Evolutionary conservation across 306 rosid genomes (phyloP).

Genomic region (Crotalaria pallida): DNA sequence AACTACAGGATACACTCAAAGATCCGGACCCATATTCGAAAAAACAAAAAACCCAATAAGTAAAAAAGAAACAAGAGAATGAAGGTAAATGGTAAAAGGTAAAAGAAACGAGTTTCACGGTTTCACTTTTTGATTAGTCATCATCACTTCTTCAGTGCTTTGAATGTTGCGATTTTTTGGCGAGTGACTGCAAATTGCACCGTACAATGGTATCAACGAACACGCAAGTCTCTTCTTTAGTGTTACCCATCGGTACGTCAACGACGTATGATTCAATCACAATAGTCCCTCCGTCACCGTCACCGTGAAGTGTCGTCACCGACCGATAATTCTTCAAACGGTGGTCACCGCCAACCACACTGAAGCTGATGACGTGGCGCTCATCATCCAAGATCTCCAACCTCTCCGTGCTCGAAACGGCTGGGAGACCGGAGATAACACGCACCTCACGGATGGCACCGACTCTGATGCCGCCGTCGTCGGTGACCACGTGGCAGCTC

Average conservation of each 20-base stretch:
- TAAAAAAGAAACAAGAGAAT: not conserved
- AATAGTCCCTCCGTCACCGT: conserved; percentile 60
- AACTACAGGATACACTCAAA: not conserved
- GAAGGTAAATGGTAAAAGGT: not conserved
- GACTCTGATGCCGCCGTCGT: conserved; percentile 43
- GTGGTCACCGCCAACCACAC: conserved; percentile 92
- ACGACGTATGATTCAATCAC: conserved; percentile 87
- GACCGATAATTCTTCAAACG: conserved; percentile 75
- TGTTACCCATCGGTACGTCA: conserved; percentile 81
- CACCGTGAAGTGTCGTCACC: conserved; percentile 69
- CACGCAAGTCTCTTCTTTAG: conserved; percentile 83
- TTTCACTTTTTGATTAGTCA: not conserved
- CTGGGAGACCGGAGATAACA: conserved; percentile 87
- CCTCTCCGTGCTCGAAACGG: conserved; percentile 81
- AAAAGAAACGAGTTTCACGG: not conserved
- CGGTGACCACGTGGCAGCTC: conserved; percentile 83
- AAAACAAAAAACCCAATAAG: not conserved
- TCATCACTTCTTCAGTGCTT: not conserved
- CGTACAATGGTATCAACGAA: conserved; percentile 90
- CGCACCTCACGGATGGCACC: conserved; percentile 74
- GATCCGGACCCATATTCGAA: conserved; percentile 27
- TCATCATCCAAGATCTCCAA: conserved; percentile 93
- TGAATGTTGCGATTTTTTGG: not conserved
- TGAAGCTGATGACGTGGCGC: conserved; percentile 80
- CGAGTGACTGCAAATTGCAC: conserved; percentile 79